Conservation (phyloP, 768 basidiomycete genomes). For the Tulasnella sp. region DNA sequence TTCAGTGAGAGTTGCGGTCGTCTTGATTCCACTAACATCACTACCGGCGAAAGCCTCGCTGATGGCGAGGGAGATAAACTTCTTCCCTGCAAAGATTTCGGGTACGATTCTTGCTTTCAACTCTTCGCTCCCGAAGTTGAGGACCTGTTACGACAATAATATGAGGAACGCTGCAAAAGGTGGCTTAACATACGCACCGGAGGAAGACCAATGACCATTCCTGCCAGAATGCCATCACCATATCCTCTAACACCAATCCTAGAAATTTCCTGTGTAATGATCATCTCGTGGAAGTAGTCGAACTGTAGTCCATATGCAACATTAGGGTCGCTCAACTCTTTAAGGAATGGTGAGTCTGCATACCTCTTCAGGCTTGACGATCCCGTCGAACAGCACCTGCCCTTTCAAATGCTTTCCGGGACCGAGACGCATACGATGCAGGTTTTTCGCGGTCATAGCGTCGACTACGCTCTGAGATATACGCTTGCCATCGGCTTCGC, state of each 20-base stretch:
- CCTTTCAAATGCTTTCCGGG: constrained; percentile 84
- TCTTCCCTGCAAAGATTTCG: constrained; percentile 63
- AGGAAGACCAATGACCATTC: constrained; percentile 33
- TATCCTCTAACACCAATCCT: constrained; percentile 68
- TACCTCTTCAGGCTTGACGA: constrained; percentile 68
- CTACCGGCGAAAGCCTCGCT: constrained; percentile 82
- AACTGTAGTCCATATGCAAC: constrained; percentile 34
- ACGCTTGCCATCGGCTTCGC: constrained; percentile 85
- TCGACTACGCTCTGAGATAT: constrained; percentile 68
- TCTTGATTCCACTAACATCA: constrained; percentile 66
- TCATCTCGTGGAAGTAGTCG: constrained; percentile 81
- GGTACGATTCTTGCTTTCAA: constrained; percentile 37
- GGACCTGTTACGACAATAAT: constrained; percentile 75
- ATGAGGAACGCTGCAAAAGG: no score
- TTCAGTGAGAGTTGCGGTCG: constrained; percentile 64
- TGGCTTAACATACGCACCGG: not conserved
- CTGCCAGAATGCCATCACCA: constrained; percentile 65
- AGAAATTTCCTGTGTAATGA: constrained; percentile 58
- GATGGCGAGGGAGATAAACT: constrained; percentile 80
- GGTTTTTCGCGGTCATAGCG: constrained; percentile 46
- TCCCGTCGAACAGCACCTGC: constrained; percentile 56
- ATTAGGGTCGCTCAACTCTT: not conserved
- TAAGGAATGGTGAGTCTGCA: constrained; percentile 15
- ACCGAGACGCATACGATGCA: constrained; percentile 88
- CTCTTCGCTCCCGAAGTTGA: constrained; percentile 62